These are phyloP conservation scores for Solanum arcanum DNA, from an alignment of 257 asterid genomes.

Conservation along the genomic window DNA sequence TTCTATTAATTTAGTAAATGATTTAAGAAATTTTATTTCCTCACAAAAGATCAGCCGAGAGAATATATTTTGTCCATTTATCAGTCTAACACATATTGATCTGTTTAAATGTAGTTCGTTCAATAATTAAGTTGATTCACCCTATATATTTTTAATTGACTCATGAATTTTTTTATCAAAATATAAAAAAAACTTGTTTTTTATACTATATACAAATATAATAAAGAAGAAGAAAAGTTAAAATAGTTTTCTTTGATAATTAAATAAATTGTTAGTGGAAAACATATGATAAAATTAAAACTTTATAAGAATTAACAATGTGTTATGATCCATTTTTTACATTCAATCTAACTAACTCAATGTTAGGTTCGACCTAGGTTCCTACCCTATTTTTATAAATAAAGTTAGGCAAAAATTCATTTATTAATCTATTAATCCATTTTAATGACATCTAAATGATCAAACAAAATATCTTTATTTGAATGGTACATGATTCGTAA, in stretches of 20 bases:
- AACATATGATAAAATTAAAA: background rate
- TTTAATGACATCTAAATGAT: background rate
- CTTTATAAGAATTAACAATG: background rate
- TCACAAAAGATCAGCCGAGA: background rate
- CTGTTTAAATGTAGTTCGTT: background rate
- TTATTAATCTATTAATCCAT: background rate
- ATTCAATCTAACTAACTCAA: background rate
- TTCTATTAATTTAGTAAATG: background rate
- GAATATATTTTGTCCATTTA: background rate
- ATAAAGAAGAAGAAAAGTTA: background rate
- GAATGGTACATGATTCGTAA: background rate
- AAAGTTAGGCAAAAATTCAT: background rate
- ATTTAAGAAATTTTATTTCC: background rate
- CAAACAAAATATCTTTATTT: background rate
- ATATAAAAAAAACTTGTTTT: background rate
- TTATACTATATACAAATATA: background rate
- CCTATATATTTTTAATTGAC: background rate
- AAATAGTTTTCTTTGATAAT: background rate
- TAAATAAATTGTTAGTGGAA: background rate
- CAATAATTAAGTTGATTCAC: background rate
- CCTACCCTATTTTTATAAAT: background rate
- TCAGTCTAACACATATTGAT: background rate
- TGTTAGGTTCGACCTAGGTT: background rate
- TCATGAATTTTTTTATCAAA: fast-evolving
- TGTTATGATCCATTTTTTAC: background rate